These are phyloP conservation scores for Echinochloa phyllopogon DNA, from an alignment of 176 grass and related monocot genomes.

Conservation along the genomic window DNA sequence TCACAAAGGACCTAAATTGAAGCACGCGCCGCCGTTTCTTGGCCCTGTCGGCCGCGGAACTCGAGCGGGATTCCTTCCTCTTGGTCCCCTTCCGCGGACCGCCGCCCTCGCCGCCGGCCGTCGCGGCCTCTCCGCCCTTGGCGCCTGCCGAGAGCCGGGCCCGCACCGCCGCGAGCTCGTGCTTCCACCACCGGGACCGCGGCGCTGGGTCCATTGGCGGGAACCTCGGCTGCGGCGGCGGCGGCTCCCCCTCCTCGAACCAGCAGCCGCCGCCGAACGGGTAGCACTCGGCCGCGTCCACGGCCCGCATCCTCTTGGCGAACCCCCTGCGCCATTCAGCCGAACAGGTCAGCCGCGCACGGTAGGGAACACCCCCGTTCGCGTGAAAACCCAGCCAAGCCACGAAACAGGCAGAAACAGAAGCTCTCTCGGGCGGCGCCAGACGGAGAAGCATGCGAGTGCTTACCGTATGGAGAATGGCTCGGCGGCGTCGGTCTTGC, in stretches of 20 bases:
- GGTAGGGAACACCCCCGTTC: background rate
- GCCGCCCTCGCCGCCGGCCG: background rate
- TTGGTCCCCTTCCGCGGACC: slow-evolving; percentile 31
- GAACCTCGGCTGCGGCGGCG: background rate
- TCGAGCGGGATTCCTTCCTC: slow-evolving; percentile 36
- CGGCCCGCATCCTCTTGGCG: slow-evolving; percentile 45
- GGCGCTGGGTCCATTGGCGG: slow-evolving; percentile 41
- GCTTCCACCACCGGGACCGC: slow-evolving; percentile 55
- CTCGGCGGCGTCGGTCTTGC: slow-evolving; percentile 16
- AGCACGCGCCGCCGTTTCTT: slow-evolving; percentile 39
- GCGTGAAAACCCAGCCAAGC: background rate
- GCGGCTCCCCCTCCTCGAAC: background rate
- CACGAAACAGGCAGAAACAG: background rate
- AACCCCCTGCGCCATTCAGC: slow-evolving; percentile 48
- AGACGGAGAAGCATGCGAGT: background rate
- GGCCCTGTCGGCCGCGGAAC: slow-evolving; percentile 20
- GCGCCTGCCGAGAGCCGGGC: background rate
- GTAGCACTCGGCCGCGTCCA: slow-evolving; percentile 39
- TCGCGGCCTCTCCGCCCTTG: background rate
- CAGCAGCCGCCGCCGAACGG: slow-evolving; percentile 35
- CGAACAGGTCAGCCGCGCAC: slow-evolving; percentile 3
- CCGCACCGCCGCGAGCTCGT: slow-evolving; percentile 39
- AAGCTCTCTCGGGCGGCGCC: background rate
- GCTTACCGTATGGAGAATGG: slow-evolving; percentile 62
- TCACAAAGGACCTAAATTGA: slow-evolving; percentile 13